These are phyloP conservation scores for Cucumis melo DNA, from an alignment of 306 rosid species.

Conservation along the genomic window DNA sequence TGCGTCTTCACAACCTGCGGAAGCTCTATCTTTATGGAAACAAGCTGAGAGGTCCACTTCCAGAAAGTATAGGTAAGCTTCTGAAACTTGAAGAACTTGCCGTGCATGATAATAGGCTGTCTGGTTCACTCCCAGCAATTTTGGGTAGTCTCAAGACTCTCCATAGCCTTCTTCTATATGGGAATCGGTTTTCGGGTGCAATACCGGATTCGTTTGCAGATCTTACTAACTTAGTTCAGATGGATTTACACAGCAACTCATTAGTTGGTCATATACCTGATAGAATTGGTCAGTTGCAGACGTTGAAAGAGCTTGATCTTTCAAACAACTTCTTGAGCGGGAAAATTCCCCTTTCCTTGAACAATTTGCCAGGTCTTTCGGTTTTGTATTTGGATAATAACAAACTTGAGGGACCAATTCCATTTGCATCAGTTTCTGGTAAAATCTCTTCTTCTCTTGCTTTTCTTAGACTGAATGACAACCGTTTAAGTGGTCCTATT, in stretches of 20 bases:
- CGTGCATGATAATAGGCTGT: conserved; percentile 66
- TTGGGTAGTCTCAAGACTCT: conserved; percentile 65
- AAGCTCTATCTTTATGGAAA: conserved; percentile 43
- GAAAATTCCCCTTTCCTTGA: conserved; percentile 52
- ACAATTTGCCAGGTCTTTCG: conserved; percentile 72
- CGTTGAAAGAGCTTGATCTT: conserved; percentile 81
- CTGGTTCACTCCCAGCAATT: conserved; percentile 54
- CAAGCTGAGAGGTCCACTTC: conserved; percentile 45
- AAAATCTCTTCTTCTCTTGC: conserved; percentile 50
- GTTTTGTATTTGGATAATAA: conserved; percentile 85
- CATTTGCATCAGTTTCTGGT: conserved; percentile 75
- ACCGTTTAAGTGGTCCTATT: conserved; percentile 56
- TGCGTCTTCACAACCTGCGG: conserved; percentile 30
- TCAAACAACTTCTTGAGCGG: conserved; percentile 68
- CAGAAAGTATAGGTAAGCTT: conserved; percentile 49
- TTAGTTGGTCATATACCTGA: conserved; percentile 55
- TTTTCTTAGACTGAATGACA: conserved; percentile 80
- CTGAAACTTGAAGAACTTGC: conserved; percentile 33
- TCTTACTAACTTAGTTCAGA: conserved; percentile 62
- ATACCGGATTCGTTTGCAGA: conserved; percentile 69
- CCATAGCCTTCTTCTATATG: conserved; percentile 69
- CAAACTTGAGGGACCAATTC: conserved; percentile 69
- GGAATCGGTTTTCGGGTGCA: conserved; percentile 47
- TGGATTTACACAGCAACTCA: conserved; percentile 68
- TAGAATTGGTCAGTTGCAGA: conserved; percentile 64